Evolutionary conservation across 2,329 filamentous ascomycete species (phyloP).

Genomic region (Scopulariopsis brevicaulis): DNA sequence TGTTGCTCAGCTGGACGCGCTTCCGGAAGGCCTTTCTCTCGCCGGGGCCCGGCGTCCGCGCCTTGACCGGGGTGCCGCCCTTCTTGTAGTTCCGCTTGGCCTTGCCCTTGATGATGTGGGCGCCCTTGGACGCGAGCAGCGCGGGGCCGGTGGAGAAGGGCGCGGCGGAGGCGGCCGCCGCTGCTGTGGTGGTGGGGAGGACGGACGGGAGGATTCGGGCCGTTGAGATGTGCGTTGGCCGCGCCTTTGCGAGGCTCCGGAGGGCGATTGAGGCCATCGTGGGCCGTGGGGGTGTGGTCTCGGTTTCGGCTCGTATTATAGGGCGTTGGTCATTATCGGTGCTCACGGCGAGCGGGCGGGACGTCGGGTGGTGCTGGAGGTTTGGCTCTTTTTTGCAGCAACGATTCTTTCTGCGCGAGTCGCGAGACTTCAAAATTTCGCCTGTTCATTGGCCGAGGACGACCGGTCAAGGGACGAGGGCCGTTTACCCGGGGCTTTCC

Average conservation of each 20-base stretch:
- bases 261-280: slow-evolving; percentile 28
- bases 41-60: slow-evolving; percentile 54
- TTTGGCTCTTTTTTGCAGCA: neutral
- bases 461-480: neutral
- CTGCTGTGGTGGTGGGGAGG: slow-evolving; percentile 2
- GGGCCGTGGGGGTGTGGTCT: slow-evolving; percentile 3
- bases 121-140: slow-evolving; percentile 13
- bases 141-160: slow-evolving; percentile 26
- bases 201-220: slow-evolving; percentile 20
- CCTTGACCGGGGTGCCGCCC: slow-evolving; percentile 25
- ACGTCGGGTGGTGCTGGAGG: neutral
- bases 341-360: neutral
- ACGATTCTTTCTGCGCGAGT: neutral
- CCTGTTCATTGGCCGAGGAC: neutral
- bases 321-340: slow-evolving; percentile 4
- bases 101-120: slow-evolving; percentile 22
- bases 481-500: neutral
- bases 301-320: neutral
- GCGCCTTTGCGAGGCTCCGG: slow-evolving; percentile 28
- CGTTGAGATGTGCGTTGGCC: slow-evolving; percentile 17
- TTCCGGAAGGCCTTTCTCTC: slow-evolving; percentile 83
- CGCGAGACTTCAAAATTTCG: neutral
- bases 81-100: slow-evolving; percentile 41
- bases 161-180: slow-evolving; percentile 17
- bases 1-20: slow-evolving; percentile 84